Percentiles rank a stretch among this genome's conserved stretches.
These are phyloP conservation scores for Emiliania huxleyi DNA, from an alignment of 78 protist species.

Conservation along the genomic window DNA sequence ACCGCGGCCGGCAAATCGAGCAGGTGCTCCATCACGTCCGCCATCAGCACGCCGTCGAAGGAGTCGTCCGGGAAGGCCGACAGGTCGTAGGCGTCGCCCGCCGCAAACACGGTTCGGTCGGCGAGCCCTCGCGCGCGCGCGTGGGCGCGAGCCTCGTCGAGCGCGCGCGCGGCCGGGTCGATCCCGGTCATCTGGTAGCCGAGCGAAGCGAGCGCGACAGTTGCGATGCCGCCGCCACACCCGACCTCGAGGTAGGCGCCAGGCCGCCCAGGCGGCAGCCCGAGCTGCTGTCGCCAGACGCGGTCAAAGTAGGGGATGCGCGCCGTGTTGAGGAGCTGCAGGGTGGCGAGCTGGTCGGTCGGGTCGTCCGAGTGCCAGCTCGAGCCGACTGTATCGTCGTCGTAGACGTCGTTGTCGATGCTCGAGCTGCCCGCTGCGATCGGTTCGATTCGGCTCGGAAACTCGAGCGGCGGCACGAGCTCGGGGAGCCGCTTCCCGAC, in stretches of 20 bases:
- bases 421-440: not conserved
- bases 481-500: not conserved
- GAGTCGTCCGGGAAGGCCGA: not conserved
- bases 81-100: not conserved
- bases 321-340: slow-evolving; percentile 27
- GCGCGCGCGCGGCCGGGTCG: slow-evolving; percentile 31
- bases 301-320: slow-evolving; percentile 10
- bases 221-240: slow-evolving; percentile 66
- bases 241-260: slow-evolving; percentile 60
- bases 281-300: not conserved
- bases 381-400: not conserved
- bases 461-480: slow-evolving; percentile 7
- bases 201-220: slow-evolving; percentile 51
- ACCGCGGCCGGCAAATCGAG: not conserved
- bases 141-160: slow-evolving; percentile 36
- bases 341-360: not conserved
- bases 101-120: not conserved
- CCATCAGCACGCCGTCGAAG: slow-evolving; percentile 1
- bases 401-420: not conserved
- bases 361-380: not conserved
- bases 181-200: slow-evolving; percentile 59
- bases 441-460: not conserved
- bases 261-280: not conserved
- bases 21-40: slow-evolving; percentile 24
- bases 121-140: not conserved